Base-by-base conservation (phyloP, 1,284 basidiomycete genomes). In the Tetrapyrgos nigripes region DNA sequence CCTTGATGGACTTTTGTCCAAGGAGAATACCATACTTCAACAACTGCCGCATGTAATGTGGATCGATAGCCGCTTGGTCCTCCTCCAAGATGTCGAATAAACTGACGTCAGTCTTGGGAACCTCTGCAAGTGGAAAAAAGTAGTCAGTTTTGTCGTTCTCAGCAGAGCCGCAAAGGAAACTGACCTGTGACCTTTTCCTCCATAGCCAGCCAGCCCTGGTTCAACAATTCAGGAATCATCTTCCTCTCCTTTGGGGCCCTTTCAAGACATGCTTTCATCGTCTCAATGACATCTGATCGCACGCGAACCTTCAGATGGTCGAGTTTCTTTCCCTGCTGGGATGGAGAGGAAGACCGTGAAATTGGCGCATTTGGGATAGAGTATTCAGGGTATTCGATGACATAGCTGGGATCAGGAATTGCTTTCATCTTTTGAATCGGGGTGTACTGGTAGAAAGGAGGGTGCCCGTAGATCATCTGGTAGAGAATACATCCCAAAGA, bases 401-500 rank as follows among this genome's bases (percentile, higher is more conserved):
- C 73, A 66, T 93, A 81, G 3, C 78, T 75, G 6, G 81, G 76
- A 73, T 95, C 91, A 4, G 93, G 91, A 62, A 97, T 97, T 6
- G 89, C 90, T 64, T 89, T 89, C 86, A 96, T 91, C 77, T 96
- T 96, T 66, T 92, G 91, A 57, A 89, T 89, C 35, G 94, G 84
- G 0, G 85, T 83, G 23, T 97, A 83, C 63, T 91, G 87, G 44
- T 94, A 89, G 79, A 99, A 99, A 1, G 97, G 97, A 0, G 96
- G 92, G 21, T 87, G 86, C 10, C 96, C 95, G 70, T 98, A 99
- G 13, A 98, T 86, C 96, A 99, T 98, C 73, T 91, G 97, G 76
- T 98, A 98, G 26, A 99, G 82, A 67, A 99, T 99, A 73, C 96
- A 98, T 1, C 97, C 97, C 1, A 99, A 79, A 2, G 96, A 97